Conservation (phyloP, 768 basidiomycete genomes). For the Lepiota venenata region DNA sequence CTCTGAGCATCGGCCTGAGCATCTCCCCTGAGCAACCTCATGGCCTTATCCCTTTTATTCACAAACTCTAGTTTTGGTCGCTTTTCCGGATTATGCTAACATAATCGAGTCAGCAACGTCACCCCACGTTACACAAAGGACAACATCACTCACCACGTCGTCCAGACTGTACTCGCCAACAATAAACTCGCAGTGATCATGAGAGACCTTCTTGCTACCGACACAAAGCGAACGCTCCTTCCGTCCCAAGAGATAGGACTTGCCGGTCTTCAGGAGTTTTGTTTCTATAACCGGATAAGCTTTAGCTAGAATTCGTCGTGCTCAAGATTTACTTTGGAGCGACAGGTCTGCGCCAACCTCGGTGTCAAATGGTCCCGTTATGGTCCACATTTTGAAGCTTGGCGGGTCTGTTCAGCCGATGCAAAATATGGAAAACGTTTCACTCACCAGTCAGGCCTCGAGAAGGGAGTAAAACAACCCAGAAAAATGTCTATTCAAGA, state of each 20-base stretch:
- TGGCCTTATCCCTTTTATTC: conserved; percentile 45
- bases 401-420: neutral
- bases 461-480: no score
- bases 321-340: conserved; percentile 33
- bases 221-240: conserved; percentile 50
- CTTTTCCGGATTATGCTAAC: conserved; percentile 46
- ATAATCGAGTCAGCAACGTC: neutral
- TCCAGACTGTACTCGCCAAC: conserved; percentile 50
- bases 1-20: conserved; percentile 13
- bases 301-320: neutral
- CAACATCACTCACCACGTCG: conserved; percentile 48
- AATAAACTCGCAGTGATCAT: conserved; percentile 53
- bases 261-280: conserved; percentile 64
- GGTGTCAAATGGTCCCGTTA: conserved; percentile 54
- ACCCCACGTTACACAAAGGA: neutral
- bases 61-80: conserved; percentile 46
- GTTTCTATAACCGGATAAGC: conserved; percentile 19
- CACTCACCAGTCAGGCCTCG: neutral
- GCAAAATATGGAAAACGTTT: neutral
- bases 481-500: no score
- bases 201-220: conserved; percentile 62
- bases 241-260: conserved; percentile 53
- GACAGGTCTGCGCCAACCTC: conserved; percentile 28
- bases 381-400: conserved; percentile 43
- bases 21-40: conserved; percentile 39